Percentiles rank a stretch among this genome's conserved stretches.
Evolutionary conservation across 2,329 filamentous ascomycete species (phyloP).

Genomic region (Aspergillus melleus): DNA sequence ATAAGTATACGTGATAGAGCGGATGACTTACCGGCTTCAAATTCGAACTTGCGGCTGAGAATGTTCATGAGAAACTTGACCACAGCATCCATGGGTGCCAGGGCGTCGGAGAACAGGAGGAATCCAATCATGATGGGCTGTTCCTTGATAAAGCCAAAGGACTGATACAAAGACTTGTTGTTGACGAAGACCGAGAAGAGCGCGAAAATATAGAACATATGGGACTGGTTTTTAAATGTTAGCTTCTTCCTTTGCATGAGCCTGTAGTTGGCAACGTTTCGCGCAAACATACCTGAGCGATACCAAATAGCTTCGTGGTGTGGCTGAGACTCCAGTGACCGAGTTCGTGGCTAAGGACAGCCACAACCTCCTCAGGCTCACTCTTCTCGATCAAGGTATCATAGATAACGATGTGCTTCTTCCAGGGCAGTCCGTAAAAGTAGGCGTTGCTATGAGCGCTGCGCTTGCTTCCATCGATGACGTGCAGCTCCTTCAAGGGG

Average conservation of each 20-base stretch:
- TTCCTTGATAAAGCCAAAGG: slow-evolving; percentile 83
- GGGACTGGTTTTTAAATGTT: slow-evolving; percentile 58
- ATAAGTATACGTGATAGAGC: not conserved
- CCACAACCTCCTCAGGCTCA: slow-evolving; percentile 86
- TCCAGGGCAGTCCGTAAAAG: slow-evolving; percentile 97
- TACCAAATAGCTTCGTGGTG: slow-evolving; percentile 85
- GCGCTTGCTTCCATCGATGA: slow-evolving; percentile 90
- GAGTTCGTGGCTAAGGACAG: slow-evolving; percentile 91
- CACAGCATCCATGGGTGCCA: slow-evolving; percentile 90
- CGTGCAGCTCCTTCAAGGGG: slow-evolving; percentile 86
- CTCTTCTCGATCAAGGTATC: slow-evolving; percentile 97
- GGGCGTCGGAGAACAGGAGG: slow-evolving; percentile 94
- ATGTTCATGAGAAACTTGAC: slow-evolving; percentile 96
- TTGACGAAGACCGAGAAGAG: slow-evolving; percentile 97
- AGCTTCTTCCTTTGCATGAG: slow-evolving; percentile 1
- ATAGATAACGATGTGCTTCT: slow-evolving; percentile 99
- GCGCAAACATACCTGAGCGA: slow-evolving; percentile 68
- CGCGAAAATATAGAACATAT: slow-evolving; percentile 95
- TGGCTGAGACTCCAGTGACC: slow-evolving; percentile 97
- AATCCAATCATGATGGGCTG: slow-evolving; percentile 96
- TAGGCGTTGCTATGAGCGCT: slow-evolving; percentile 89
- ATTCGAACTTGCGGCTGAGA: slow-evolving; percentile 90
- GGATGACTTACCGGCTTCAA: slow-evolving; percentile 70
- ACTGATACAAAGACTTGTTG: slow-evolving; percentile 84
- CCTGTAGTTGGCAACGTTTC: not conserved